Base-by-base conservation (phyloP, 805 yeast genomes). In the Candida yuanshanica region DNA sequence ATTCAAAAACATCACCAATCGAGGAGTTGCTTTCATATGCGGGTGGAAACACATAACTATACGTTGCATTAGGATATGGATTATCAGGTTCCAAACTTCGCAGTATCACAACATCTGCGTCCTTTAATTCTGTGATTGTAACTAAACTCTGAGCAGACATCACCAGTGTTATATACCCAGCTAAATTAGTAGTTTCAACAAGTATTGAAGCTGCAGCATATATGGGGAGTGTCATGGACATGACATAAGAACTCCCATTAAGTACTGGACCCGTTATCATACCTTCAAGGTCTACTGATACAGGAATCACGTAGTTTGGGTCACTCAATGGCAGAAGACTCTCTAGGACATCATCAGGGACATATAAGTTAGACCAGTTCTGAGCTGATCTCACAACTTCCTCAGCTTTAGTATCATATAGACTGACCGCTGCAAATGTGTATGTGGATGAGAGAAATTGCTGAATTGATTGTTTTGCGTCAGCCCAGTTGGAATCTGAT, bases 211-310 rank as follows among this genome's bases (percentile, higher is more conserved):
- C 70, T 49, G 83, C 82, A 14, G 87, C 75, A 51, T 71, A 81
- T 3, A 89, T 73, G 0, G 96, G 93, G 5, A 87, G 50, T 0
- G 96, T 83, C 62, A 89, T 65, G 1, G 95, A 86, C 72, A 86
- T 66, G 49, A 78, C 72, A 51, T 73, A 81, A 2, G 68, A 44
- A 0, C 52, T 55, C 8, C 36, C 59, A 49, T 78, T 76, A 14
- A 63, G 39, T 1, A 75, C 65, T 0, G 96, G 96, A 4, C 95
- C 95, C 1, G 80, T 65, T 13, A 85, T 45, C 41, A 70, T 61
- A n/a, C 83, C 83, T 0, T 60, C 61, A 1, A 67, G 49, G 18
- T 62, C 59, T 2, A 70, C 39, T 9, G 77, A 56, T 3, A 70
- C 55, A 13, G 69, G 62, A 9, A 84, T 74, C 0, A 78, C 59